These are phyloP conservation scores for Cyberlindnera lachancei DNA, from an alignment of 805 yeast species.

Conservation along the genomic window DNA sequence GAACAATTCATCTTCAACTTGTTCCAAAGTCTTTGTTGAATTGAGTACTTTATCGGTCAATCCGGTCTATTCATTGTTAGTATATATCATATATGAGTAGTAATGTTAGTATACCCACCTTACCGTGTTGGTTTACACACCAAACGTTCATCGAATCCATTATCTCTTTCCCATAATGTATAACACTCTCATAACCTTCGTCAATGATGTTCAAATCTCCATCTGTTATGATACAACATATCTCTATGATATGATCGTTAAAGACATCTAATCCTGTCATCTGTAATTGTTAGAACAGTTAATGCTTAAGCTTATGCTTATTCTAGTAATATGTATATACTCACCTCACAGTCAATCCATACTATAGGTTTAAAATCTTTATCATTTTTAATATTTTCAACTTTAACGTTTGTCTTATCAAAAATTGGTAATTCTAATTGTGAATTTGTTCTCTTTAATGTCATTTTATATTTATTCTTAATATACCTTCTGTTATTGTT, in stretches of 20 bases:
- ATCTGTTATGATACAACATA: slow-evolving; percentile 87
- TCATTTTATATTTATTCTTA: too few relatives aligned
- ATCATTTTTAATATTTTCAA: slow-evolving; percentile 5
- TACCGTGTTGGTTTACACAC: slow-evolving; percentile 79
- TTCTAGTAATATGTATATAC: too few relatives aligned
- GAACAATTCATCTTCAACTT: slow-evolving; percentile 62
- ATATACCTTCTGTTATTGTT: too few relatives aligned
- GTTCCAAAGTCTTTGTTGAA: slow-evolving; percentile 41
- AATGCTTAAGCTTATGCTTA: too few relatives aligned
- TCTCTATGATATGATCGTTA: slow-evolving; percentile 82
- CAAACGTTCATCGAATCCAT: slow-evolving; percentile 79
- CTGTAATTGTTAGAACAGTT: slow-evolving; percentile 8
- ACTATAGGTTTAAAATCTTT: slow-evolving; percentile 43
- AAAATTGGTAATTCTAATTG: slow-evolving; percentile 15
- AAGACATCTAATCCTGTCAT: slow-evolving; percentile 92
- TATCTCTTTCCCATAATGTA: slow-evolving; percentile 54
- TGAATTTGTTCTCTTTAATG: slow-evolving; percentile 8
- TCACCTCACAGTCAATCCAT: slow-evolving; percentile 89
- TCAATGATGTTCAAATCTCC: slow-evolving; percentile 68
- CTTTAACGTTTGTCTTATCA: slow-evolving; percentile 6
- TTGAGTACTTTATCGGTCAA: slow-evolving; percentile 62
- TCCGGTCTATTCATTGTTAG: slow-evolving; percentile 39
- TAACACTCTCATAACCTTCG: slow-evolving; percentile 74
- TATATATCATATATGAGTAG: slow-evolving; percentile 1
- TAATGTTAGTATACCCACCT: slow-evolving; percentile 3